Evolutionary conservation across 2,329 filamentous ascomycete genomes (phyloP).

Genomic region (Sphaerulina populicola): DNA sequence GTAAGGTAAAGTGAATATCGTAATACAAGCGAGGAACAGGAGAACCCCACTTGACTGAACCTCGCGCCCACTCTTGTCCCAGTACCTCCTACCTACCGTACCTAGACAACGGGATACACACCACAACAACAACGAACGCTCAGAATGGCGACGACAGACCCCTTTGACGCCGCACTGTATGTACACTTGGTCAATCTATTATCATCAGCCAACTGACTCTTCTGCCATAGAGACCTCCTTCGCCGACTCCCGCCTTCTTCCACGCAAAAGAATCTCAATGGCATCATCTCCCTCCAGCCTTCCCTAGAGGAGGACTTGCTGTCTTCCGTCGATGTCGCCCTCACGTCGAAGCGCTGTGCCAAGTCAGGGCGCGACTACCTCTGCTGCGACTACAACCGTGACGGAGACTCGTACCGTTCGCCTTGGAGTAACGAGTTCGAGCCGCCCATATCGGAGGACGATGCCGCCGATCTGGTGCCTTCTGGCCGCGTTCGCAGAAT

Average conservation of each 20-base stretch:
- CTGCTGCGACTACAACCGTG: slow-evolving; percentile 98
- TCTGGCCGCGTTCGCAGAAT: slow-evolving; percentile 87
- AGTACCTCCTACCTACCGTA: too few relatives aligned
- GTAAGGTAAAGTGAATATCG: too few relatives aligned
- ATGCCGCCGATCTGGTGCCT: slow-evolving; percentile 73
- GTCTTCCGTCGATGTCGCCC: slow-evolving; percentile 91
- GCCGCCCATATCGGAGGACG: slow-evolving; percentile 65
- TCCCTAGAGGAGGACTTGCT: slow-evolving; percentile 95
- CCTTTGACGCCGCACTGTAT: slow-evolving; percentile 70
- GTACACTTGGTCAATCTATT: slow-evolving; percentile 24
- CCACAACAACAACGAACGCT: background rate
- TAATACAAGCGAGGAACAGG: too few relatives aligned
- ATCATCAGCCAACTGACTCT: slow-evolving; percentile 8
- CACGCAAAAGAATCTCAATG: slow-evolving; percentile 77
- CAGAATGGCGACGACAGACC: slow-evolving; percentile 43
- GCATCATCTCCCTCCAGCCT: slow-evolving; percentile 79
- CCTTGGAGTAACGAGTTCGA: slow-evolving; percentile 99
- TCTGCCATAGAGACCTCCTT: slow-evolving; percentile 71
- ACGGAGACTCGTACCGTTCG: slow-evolving; percentile 93
- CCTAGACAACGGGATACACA: too few relatives aligned
- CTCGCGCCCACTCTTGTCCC: too few relatives aligned
- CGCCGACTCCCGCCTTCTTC: slow-evolving; percentile 93
- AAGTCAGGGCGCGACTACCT: slow-evolving; percentile 91
- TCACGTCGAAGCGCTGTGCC: slow-evolving; percentile 75
- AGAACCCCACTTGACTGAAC: too few relatives aligned